These are phyloP conservation scores for Pyrrhoderma lamaoense DNA, from an alignment of 1,284 basidiomycete genomes.

Conservation along the genomic window DNA sequence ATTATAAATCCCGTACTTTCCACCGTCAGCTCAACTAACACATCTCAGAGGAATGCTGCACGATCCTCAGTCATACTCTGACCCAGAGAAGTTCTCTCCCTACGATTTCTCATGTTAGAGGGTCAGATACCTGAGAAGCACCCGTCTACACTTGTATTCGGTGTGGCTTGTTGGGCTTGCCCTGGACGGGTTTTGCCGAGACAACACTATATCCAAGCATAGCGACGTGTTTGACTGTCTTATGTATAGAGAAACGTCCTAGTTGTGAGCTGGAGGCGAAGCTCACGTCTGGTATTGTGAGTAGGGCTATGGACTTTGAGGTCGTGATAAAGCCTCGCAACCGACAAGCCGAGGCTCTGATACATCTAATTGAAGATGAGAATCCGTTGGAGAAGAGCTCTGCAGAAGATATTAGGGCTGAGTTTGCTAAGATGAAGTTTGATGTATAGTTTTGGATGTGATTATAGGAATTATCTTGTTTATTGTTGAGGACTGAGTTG, in stretches of 20 bases:
- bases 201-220: constrained; percentile 19
- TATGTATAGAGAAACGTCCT: constrained; percentile 18
- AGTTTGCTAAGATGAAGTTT: too few species aligned
- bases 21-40: too few species aligned
- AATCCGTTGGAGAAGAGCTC: constrained; percentile 8
- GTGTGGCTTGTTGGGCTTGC: constrained; percentile 15
- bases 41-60: too few species aligned
- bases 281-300: constrained; percentile 20
- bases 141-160: constrained; percentile 9
- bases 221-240: constrained; percentile 19
- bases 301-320: constrained; percentile 9
- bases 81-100: constrained; percentile 18
- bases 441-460: too few species aligned
- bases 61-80: constrained; percentile 5
- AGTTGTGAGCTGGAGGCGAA: constrained; percentile 18
- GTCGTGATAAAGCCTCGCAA: constrained; percentile 6
- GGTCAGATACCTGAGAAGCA: constrained; percentile 12
- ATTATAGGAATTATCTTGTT: too few species aligned
- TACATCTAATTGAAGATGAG: constrained; percentile 13
- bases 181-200: constrained; percentile 19
- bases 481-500: too few species aligned
- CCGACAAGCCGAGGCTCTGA: constrained; percentile 10
- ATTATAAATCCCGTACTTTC: neutral
- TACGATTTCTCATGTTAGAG: constrained; percentile 12
- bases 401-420: too few species aligned